Percentiles rank a stretch among this genome's conserved stretches.
phyloP scores from a whole-genome alignment of 495 filamentous ascomycete species.

The Antarctomyces pellizariae region DNA sequence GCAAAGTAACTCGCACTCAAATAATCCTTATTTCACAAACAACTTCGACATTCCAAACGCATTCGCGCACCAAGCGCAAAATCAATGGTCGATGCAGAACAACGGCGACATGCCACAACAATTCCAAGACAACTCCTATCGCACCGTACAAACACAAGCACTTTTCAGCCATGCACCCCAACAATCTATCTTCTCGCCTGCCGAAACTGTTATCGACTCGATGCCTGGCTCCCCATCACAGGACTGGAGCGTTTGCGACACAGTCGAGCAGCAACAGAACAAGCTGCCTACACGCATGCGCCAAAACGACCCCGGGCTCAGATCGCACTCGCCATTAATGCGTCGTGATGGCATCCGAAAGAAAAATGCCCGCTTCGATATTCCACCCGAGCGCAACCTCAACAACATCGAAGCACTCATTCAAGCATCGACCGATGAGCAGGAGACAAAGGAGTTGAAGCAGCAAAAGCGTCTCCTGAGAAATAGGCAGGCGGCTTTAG shows the following conservation, averaged over 20 bases:
- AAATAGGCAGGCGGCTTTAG: slow-evolving; percentile 95
- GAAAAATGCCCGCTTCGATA: slow-evolving; percentile 98
- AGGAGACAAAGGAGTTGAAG: slow-evolving; percentile 93
- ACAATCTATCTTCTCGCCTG: slow-evolving; percentile 26
- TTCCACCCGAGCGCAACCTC: slow-evolving; percentile 78
- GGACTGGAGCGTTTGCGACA: slow-evolving; percentile 26
- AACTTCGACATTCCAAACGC: too few species aligned
- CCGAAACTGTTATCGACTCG: slow-evolving; percentile 18
- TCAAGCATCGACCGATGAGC: slow-evolving; percentile 65
- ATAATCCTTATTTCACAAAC: slow-evolving; percentile 41
- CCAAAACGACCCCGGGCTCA: slow-evolving; percentile 44
- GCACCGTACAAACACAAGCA: slow-evolving; percentile 24
- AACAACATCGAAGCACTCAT: slow-evolving; percentile 91
- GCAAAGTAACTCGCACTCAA: slow-evolving; percentile 41
- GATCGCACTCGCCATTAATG: slow-evolving; percentile 56
- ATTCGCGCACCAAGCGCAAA: too few species aligned
- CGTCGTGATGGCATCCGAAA: slow-evolving; percentile 89
- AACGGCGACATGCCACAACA: slow-evolving; percentile 44
- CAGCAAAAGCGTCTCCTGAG: slow-evolving; percentile 89
- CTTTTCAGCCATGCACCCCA: slow-evolving; percentile 25
- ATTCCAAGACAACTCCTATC: slow-evolving; percentile 32
- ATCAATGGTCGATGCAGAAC: too few species aligned
- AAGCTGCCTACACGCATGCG: slow-evolving; percentile 50
- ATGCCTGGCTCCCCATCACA: slow-evolving; percentile 29
- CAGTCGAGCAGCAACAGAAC: slow-evolving; percentile 33